phyloP scores from a whole-genome alignment of 768 basidiomycete genomes.

The Mycena albidolilacea region DNA sequence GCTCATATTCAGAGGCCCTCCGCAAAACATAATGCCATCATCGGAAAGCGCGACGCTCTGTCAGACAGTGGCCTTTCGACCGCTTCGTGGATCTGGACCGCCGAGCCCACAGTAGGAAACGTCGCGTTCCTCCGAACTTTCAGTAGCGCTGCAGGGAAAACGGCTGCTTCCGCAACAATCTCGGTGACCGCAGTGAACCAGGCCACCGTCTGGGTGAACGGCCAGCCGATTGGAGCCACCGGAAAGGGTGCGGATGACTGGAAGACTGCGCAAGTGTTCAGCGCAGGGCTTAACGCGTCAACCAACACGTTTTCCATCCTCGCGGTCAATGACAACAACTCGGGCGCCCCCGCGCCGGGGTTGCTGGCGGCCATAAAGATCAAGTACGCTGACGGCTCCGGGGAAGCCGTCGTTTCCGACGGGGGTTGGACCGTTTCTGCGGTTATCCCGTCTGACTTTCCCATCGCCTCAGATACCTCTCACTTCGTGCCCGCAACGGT shows the following conservation, averaged over 20 bases:
- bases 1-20: neutral
- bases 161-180: constrained; percentile 19
- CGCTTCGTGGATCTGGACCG: constrained; percentile 35
- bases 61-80: constrained; percentile 16
- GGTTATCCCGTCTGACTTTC: constrained; percentile 23
- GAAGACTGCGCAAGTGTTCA: constrained; percentile 21
- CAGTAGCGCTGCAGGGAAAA: constrained; percentile 16
- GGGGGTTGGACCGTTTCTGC: constrained; percentile 20
- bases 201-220: constrained; percentile 27
- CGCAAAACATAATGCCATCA: constrained; percentile 24
- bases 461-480: constrained; percentile 6
- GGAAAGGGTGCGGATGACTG: constrained; percentile 19
- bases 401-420: constrained; percentile 28
- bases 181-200: constrained; percentile 29
- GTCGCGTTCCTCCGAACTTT: constrained; percentile 29
- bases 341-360: constrained; percentile 16
- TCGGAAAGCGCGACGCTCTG: constrained; percentile 21
- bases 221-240: constrained; percentile 23
- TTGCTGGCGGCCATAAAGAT: constrained; percentile 26
- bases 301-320: constrained; percentile 20
- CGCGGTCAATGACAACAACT: constrained; percentile 21
- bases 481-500: constrained; percentile 8
- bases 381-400: constrained; percentile 23
- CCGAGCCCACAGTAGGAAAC: constrained; percentile 19
- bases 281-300: constrained; percentile 16